Evolutionary conservation across 2,329 filamentous ascomycete genomes (phyloP).

Genomic region (Blumeriella jaapii): DNA sequence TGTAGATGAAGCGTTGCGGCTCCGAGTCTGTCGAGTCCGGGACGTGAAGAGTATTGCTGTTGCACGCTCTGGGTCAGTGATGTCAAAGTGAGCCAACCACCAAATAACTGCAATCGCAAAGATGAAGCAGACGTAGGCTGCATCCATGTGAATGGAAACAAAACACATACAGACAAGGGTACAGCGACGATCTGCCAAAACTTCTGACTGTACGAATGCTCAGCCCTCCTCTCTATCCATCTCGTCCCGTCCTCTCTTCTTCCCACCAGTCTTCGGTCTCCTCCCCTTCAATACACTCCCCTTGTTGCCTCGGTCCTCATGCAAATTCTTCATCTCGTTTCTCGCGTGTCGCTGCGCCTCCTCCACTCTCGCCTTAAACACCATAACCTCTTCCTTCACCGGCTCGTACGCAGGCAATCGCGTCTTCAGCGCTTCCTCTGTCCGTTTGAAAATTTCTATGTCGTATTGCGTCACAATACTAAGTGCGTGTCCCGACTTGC

Average conservation of each 20-base stretch:
- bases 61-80: no score
- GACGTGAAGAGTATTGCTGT: no score
- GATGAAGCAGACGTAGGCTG: no score
- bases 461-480: constrained; percentile 82
- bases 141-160: no score
- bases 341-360: constrained; percentile 75
- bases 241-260: constrained; percentile 39
- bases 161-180: no score
- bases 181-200: no score
- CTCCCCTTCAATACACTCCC: constrained; percentile 37
- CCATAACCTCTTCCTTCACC: constrained; percentile 75
- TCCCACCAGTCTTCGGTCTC: constrained; percentile 34
- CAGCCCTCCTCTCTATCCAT: constrained; percentile 29
- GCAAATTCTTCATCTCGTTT: constrained; percentile 68
- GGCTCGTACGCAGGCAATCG: constrained; percentile 58
- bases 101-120: no score
- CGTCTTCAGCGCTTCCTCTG: constrained; percentile 72
- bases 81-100: no score
- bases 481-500: constrained; percentile 72
- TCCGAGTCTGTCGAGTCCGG: no score
- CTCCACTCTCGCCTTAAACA: constrained; percentile 64
- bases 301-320: constrained; percentile 50
- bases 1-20: no score
- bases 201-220: no score
- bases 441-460: constrained; percentile 66